phyloP scores from a whole-genome alignment of 108 stramenopile genomes.

The Cyclotella cryptica region DNA sequence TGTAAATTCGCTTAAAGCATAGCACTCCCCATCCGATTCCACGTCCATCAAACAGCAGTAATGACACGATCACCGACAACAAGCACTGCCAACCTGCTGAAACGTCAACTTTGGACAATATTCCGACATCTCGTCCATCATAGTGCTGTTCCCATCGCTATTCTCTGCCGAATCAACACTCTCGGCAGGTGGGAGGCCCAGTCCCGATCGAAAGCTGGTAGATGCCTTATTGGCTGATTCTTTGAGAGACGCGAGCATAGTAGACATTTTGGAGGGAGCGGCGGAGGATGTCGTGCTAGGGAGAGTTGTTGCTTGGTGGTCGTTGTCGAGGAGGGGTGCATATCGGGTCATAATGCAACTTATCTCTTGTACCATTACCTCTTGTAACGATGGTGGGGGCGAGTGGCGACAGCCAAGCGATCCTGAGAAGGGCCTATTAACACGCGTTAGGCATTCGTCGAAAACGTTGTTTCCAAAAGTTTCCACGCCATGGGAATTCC shows the following conservation, averaged over 20 bases:
- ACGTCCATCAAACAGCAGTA: too few species aligned
- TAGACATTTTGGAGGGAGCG: constrained; percentile 8
- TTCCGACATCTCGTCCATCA: constrained; percentile 71
- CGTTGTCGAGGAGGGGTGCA: constrained; percentile 46
- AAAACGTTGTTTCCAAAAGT: too few species aligned
- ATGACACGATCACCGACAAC: too few species aligned
- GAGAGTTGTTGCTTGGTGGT: constrained; percentile 13
- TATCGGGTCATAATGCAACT: constrained; percentile 29
- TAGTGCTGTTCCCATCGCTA: constrained; percentile 28
- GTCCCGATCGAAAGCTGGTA: constrained; percentile 20
- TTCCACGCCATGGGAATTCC: too few species aligned
- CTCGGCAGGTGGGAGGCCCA: constrained; percentile 22
- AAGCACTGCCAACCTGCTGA: constrained; percentile 63
- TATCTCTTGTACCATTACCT: too few species aligned
- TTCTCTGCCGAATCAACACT: constrained; percentile 12
- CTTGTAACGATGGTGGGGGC: too few species aligned
- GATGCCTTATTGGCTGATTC: constrained; percentile 35
- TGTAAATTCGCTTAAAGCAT: not conserved
- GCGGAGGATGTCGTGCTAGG: not conserved
- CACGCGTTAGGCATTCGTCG: too few species aligned
- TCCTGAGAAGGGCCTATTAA: too few species aligned
- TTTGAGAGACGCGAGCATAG: constrained; percentile 38
- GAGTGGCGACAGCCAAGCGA: too few species aligned
- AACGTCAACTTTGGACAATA: constrained; percentile 83
- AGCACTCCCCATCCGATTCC: too few species aligned